A percentile compares a stretch with the other conserved stretches of the same genome.
phyloP scores from a whole-genome alignment of 1,139 yeast genomes.

The Yamadazyma taylorii region DNA sequence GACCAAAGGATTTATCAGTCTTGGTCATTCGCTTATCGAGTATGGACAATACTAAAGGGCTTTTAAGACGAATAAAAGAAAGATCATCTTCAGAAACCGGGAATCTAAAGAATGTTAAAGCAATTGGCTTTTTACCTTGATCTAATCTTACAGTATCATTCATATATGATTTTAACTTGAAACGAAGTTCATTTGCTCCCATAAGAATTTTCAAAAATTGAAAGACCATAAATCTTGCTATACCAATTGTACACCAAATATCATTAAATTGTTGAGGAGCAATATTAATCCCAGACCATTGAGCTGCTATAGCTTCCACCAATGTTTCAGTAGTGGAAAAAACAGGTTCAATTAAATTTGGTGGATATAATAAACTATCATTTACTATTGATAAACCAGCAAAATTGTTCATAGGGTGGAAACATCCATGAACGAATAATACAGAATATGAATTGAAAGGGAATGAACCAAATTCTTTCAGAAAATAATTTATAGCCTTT shows the following conservation, averaged over 20 bases:
- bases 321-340: constrained; percentile 67
- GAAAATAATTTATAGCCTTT: constrained; percentile 78
- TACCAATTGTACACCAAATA: constrained; percentile 90
- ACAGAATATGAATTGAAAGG: constrained; percentile 84
- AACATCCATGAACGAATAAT: constrained; percentile 67
- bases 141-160: constrained; percentile 73
- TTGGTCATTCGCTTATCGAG: constrained; percentile 92
- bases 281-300: constrained; percentile 94
- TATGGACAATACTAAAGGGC: constrained; percentile 83
- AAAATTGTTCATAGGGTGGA: constrained; percentile 51
- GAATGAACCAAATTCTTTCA: constrained; percentile 88
- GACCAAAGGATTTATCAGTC: constrained; percentile 90
- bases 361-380: constrained; percentile 68
- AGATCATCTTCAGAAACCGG: constrained; percentile 68
- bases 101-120: constrained; percentile 60
- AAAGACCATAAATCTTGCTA: constrained; percentile 79
- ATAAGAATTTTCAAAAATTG: constrained; percentile 68
- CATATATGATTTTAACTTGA: constrained; percentile 61
- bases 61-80: constrained; percentile 67
- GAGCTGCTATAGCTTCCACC: constrained; percentile 73
- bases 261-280: constrained; percentile 81
- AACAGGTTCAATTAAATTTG: constrained; percentile 78
- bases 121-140: constrained; percentile 79
- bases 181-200: constrained; percentile 84
- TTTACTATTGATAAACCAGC: constrained; percentile 77